phyloP scores from a whole-genome alignment of 768 basidiomycete genomes.

The Podaxis carcinomalis region DNA sequence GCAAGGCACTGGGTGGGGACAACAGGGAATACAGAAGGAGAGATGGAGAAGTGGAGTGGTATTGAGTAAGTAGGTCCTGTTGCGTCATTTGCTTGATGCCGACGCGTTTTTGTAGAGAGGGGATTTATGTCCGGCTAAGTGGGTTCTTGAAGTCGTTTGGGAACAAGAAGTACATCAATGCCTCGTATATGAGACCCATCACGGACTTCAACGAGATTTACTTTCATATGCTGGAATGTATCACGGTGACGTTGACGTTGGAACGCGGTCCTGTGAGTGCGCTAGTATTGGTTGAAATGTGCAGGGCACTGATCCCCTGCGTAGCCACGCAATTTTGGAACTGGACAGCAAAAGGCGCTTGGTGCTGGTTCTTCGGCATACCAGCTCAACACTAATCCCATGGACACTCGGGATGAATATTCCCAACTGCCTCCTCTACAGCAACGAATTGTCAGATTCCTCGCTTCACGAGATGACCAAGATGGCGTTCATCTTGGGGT shows the following conservation, averaged over 20 bases:
- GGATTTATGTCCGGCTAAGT: conserved; percentile 75
- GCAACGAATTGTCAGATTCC: conserved; percentile 62
- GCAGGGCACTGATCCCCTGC: background rate
- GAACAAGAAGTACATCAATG: conserved; percentile 78
- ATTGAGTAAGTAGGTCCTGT: conserved; percentile 32
- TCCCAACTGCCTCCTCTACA: conserved; percentile 56
- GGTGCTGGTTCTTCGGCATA: conserved; percentile 34
- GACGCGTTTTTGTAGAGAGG: conserved; percentile 43
- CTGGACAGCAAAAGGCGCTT: conserved; percentile 17
- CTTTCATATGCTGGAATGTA: conserved; percentile 77
- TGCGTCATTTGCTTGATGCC: background rate
- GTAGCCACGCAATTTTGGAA: conserved; percentile 30
- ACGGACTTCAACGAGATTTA: conserved; percentile 73
- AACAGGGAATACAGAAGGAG: conserved; percentile 46
- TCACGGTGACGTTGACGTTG: conserved; percentile 61
- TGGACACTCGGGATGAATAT: conserved; percentile 38
- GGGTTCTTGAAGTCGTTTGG: conserved; percentile 81
- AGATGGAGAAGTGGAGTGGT: conserved; percentile 42
- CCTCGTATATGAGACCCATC: conserved; percentile 64
- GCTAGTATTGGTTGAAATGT: background rate
- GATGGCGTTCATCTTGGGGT: conserved; percentile 75
- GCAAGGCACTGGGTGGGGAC: conserved; percentile 79
- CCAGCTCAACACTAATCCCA: conserved; percentile 25
- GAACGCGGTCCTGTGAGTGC: conserved; percentile 61
- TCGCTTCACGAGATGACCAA: conserved; percentile 39